Conservation (phyloP, 306 rosid species). For the Malus asiatica region DNA sequence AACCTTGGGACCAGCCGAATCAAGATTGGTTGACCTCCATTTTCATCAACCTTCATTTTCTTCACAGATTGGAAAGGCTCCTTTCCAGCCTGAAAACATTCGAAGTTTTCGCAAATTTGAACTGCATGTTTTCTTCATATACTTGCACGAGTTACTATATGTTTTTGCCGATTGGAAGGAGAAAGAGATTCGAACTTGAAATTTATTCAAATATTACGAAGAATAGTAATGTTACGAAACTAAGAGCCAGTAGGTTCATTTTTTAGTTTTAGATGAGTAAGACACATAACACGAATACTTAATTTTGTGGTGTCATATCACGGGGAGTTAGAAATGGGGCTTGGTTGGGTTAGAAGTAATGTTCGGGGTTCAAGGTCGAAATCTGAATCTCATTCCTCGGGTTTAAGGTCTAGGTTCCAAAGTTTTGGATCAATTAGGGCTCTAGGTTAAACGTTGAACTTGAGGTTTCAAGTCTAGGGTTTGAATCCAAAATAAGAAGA, state of each 20-base stretch:
- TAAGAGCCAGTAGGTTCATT: not conserved
- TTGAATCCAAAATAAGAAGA: too few species aligned
- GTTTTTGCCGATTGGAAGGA: not conserved
- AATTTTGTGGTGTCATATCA: not conserved
- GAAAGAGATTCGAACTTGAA: not conserved
- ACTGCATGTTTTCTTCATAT: not conserved
- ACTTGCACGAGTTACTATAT: not conserved
- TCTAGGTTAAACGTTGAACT: too few species aligned
- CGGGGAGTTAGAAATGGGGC: not conserved
- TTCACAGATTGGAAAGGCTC: slow-evolving; percentile 18
- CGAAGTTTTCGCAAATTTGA: not conserved
- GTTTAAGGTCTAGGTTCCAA: too few species aligned
- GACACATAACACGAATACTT: not conserved
- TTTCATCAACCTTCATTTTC: slow-evolving; percentile 18
- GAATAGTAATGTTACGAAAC: not conserved
- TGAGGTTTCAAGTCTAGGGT: too few species aligned
- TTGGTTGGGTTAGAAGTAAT: not conserved
- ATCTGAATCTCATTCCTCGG: not conserved
- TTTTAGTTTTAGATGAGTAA: not conserved
- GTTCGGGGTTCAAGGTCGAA: not conserved
- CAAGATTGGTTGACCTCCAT: slow-evolving; percentile 4
- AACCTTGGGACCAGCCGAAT: slow-evolving; percentile 45
- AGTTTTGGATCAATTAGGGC: too few species aligned
- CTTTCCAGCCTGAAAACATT: not conserved
- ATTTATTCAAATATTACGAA: not conserved